A percentile compares a stretch with the other conserved stretches of the same genome.
phyloP scores from a whole-genome alignment of 257 asterid species.

The Paulownia fortunei region DNA sequence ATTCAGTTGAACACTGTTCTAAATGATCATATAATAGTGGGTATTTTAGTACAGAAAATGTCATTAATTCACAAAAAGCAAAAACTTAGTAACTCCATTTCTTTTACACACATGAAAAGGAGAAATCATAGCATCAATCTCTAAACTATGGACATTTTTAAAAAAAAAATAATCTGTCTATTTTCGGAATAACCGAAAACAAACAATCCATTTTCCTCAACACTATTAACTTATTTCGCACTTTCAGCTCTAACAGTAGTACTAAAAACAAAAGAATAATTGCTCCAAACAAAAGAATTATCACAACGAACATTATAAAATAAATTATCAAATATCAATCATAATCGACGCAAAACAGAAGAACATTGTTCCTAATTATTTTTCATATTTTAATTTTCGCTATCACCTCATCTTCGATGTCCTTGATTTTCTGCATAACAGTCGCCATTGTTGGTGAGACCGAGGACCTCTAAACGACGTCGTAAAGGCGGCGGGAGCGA shows the following conservation, averaged over 20 bases:
- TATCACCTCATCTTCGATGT: conserved; percentile 96
- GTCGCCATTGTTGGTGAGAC: conserved; percentile 70
- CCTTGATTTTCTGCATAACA: conserved; percentile 98
- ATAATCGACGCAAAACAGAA: conserved; percentile 19
- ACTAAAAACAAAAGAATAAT: neutral
- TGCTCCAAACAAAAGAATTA: neutral
- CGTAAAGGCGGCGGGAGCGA: conserved; percentile 32
- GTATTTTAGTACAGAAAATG: neutral
- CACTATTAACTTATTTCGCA: neutral
- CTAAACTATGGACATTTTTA: neutral
- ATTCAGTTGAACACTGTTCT: neutral
- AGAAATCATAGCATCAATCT: neutral
- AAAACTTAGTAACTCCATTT: neutral
- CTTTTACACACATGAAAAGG: neutral
- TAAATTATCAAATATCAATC: neutral
- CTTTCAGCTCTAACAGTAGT: conserved; percentile 10
- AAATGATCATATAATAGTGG: neutral
- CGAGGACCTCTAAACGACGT: conserved; percentile 23
- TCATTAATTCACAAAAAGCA: neutral
- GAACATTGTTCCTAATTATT: neutral
- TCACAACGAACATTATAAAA: neutral
- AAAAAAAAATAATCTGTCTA: neutral
- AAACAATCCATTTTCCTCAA: neutral
- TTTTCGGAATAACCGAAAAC: neutral
- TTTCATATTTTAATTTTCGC: no score